A percentile compares a stretch with the other conserved stretches of the same genome.
Evolutionary conservation across 441 rosid species (phyloP).

Genomic region (Flueggea neowawraea): DNA sequence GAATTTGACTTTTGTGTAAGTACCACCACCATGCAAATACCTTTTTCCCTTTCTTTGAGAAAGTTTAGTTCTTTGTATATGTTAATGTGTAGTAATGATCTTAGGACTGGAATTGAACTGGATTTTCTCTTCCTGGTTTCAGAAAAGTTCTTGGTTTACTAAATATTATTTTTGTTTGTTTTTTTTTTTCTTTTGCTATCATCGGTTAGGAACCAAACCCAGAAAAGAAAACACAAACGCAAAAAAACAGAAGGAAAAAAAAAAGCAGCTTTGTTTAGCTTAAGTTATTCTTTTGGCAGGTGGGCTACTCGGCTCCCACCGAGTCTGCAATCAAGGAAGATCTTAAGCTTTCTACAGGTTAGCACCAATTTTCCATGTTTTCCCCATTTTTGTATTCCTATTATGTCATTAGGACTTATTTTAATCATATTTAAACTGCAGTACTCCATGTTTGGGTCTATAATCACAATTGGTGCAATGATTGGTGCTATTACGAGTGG

Average conservation of each 20-base stretch:
- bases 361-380: background rate
- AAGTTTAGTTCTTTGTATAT: background rate
- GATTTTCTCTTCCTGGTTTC: background rate
- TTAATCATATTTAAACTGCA: conserved; percentile 12
- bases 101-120: background rate
- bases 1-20: conserved; percentile 94
- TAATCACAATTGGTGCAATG: conserved; percentile 90
- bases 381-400: background rate
- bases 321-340: conserved; percentile 81
- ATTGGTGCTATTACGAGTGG: conserved; percentile 87
- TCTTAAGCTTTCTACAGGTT: conserved; percentile 63
- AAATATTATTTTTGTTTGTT: conserved; percentile 12
- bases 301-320: conserved; percentile 92
- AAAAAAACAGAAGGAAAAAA: background rate
- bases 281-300: conserved; percentile 58
- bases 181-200: conserved; percentile 1
- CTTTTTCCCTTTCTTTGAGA: background rate
- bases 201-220: conserved; percentile 26
- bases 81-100: background rate
- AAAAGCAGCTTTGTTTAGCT: conserved; percentile 32
- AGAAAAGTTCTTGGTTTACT: conserved; percentile 20
- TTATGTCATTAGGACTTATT: background rate
- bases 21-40: conserved; percentile 1
- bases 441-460: conserved; percentile 96
- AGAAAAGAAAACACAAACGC: conserved; percentile 14